phyloP scores from a whole-genome alignment of 345 rosid genomes.

The rapeseed (Brassica napus) region DNA sequence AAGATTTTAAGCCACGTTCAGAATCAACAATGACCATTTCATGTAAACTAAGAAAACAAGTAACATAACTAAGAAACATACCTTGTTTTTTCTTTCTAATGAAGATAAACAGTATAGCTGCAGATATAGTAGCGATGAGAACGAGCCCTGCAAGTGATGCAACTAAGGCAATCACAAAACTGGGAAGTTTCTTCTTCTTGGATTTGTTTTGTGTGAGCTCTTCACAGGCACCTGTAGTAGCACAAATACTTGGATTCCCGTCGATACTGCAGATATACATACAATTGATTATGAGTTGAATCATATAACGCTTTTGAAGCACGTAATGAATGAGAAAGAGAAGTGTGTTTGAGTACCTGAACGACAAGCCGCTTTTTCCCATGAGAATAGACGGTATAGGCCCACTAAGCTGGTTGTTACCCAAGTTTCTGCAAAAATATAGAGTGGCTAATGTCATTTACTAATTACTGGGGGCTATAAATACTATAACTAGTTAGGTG shows the following conservation, averaged over 20 bases:
- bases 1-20: too few species aligned
- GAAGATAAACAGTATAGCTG: slow-evolving; percentile 17
- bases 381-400: slow-evolving; percentile 40
- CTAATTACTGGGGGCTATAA: background rate
- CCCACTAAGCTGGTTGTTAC: slow-evolving; percentile 48
- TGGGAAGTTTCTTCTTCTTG: slow-evolving; percentile 34
- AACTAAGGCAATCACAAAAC: slow-evolving; percentile 33
- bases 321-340: background rate
- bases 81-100: slow-evolving; percentile 28
- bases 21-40: background rate
- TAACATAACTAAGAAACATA: background rate
- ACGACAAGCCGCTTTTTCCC: slow-evolving; percentile 21
- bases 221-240: slow-evolving; percentile 20
- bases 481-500: too few species aligned
- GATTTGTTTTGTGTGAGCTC: background rate
- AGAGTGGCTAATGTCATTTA: background rate
- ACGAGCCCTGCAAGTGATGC: slow-evolving; percentile 39
- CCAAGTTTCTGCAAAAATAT: slow-evolving; percentile 42
- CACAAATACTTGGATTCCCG: slow-evolving; percentile 46
- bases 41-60: background rate
- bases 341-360: slow-evolving; percentile 28
- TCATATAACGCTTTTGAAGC: background rate
- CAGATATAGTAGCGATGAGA: slow-evolving; percentile 24
- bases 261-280: slow-evolving; percentile 18
- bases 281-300: background rate